phyloP scores from a whole-genome alignment of 305 asterid genomes.

The Fraxinus latifolia region DNA sequence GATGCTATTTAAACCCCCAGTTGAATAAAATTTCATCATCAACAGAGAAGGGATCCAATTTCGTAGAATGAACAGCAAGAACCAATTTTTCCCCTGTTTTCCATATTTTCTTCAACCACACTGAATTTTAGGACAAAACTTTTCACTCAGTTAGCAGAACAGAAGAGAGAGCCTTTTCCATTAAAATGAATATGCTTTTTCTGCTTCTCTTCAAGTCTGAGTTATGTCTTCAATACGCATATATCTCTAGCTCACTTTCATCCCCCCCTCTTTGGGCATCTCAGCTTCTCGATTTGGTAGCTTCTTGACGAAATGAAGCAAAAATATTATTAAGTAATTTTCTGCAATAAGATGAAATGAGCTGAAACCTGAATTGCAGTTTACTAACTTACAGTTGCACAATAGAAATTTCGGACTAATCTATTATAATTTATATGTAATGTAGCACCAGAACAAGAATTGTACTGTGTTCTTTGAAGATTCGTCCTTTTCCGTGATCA shows the following conservation, averaged over 20 bases:
- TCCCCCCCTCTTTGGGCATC: background rate
- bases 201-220: background rate
- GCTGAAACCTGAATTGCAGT: background rate
- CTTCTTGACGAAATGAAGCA: background rate
- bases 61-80: background rate
- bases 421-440: background rate
- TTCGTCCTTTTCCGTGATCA: background rate
- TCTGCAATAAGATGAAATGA: background rate
- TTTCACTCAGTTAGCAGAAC: background rate
- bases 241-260: background rate
- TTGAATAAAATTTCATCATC: background rate
- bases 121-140: background rate
- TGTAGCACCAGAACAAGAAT: background rate
- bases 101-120: background rate
- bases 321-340: background rate
- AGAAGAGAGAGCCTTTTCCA: background rate
- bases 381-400: background rate
- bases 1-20: background rate
- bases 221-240: background rate
- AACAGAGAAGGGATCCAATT: constrained; percentile 4
- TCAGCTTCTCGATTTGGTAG: background rate
- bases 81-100: background rate
- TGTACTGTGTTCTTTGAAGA: background rate
- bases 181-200: background rate
- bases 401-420: background rate